Evolutionary conservation across 805 yeast species (phyloP), one percentile per base, ranked within the genome.

Genomic region (Metschnikowia colocasiae): DNA sequence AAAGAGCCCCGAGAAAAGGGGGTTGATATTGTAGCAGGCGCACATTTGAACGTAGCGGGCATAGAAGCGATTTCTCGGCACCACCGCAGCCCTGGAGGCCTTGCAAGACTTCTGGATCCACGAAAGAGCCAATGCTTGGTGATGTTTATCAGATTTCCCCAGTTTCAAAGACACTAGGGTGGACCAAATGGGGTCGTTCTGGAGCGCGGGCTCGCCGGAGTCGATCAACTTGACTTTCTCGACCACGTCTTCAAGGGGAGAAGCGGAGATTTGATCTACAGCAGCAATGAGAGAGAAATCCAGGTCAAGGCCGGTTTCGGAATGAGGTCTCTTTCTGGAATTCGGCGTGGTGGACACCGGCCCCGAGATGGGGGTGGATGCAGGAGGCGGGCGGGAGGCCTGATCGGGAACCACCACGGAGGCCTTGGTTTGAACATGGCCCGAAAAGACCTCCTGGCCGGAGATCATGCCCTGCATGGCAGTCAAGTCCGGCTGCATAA

Each of bases 101-200:
- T 81, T 57, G 82, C 89, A 88, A 22, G 82, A 74, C 56, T 81
- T 80, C 67, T 84, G 72, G 36, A 90, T 70, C 87, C 95, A 87
- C 2, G 85, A 79, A 79, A 88, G 77, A 10, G 91, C 96, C 63
- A 87, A 87, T 1, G 87, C 71, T 62, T 88, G 97, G 45, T 83
- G 75, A 58, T 81, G 85, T 47, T 80, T 71, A 55, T 84, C 88
- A 40, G 71, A 72, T 12, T 44, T 46, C 23, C 42, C 34, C 35
- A 45, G 53, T 26, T 37, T 45, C 15, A 41, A 6, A 32, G 45
- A 43, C 29, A 26, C 31, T 27, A 54, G 41, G 3, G 33, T 29
- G 12, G 46, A 47, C 23, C 51, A 45, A 4, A 48, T 19, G 15
- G 50, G 48, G 25, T 50, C 51, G 29, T 45, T 40, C 20, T 25